phyloP scores from a whole-genome alignment of 768 basidiomycete species.

The Leccinum disarticulatum region DNA sequence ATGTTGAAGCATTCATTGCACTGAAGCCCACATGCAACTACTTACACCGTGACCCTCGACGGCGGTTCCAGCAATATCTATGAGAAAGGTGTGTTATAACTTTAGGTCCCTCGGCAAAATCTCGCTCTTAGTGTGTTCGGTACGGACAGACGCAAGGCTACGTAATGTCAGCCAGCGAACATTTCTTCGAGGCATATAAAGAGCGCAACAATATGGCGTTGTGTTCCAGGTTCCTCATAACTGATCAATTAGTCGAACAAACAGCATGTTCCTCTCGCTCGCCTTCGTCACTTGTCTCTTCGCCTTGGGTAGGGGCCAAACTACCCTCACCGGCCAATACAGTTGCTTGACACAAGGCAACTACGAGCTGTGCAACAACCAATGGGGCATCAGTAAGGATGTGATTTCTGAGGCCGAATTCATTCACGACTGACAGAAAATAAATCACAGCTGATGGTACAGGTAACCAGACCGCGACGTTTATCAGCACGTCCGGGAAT shows the following conservation, averaged over 20 bases:
- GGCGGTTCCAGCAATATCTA: background rate
- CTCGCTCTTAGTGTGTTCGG: background rate
- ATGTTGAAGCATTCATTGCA: background rate
- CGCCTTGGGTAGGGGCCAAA: conserved; percentile 7
- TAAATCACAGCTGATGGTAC: conserved; percentile 40
- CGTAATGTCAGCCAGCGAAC: background rate
- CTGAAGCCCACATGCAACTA: conserved; percentile 5
- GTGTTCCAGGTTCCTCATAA: background rate
- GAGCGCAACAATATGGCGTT: background rate
- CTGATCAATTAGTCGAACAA: background rate
- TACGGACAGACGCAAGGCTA: background rate
- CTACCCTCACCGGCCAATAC: conserved; percentile 40
- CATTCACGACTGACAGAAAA: background rate
- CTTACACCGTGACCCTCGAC: background rate
- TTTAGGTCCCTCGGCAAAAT: conserved; percentile 1
- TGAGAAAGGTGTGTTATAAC: conserved; percentile 7
- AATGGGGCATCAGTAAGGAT: conserved; percentile 47
- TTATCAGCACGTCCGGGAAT: conserved; percentile 39
- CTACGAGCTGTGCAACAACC: conserved; percentile 56
- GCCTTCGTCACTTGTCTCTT: conserved; percentile 11
- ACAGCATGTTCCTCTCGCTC: conserved; percentile 16
- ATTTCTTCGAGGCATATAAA: conserved; percentile 7
- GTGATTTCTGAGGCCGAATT: background rate
- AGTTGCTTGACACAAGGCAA: conserved; percentile 46
- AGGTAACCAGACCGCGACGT: conserved; percentile 49